phyloP scores from a whole-genome alignment of 352 stramenopile genomes.

The Phytophthora idaei region DNA sequence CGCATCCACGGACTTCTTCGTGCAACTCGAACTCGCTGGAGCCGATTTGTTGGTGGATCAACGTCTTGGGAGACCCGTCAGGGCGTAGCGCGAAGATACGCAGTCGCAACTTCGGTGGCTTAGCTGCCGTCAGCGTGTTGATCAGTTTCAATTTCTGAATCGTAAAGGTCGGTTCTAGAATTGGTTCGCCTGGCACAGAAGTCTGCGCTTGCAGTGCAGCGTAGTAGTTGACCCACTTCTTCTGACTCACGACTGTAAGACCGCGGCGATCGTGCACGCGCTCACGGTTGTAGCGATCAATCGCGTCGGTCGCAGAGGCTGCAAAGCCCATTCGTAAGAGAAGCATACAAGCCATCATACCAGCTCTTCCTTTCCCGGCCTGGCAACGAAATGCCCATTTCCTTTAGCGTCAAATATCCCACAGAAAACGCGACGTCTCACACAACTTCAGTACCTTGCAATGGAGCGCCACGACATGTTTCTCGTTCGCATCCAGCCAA shows the following conservation, averaged over 20 bases:
- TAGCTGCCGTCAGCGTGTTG: slow-evolving; percentile 48
- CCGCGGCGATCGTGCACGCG: slow-evolving; percentile 61
- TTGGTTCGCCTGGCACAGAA: slow-evolving; percentile 10
- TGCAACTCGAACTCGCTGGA: slow-evolving; percentile 55
- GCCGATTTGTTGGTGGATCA: slow-evolving; percentile 59
- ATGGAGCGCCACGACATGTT: slow-evolving; percentile 64
- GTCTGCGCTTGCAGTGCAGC: slow-evolving; percentile 34
- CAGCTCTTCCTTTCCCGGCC: slow-evolving; percentile 73
- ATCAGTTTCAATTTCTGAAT: slow-evolving; percentile 47
- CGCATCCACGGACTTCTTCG: slow-evolving; percentile 50
- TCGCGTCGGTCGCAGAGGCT: slow-evolving; percentile 47
- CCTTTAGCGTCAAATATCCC: background rate
- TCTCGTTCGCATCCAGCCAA: slow-evolving; percentile 52
- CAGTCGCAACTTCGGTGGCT: slow-evolving; percentile 49
- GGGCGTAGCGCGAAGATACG: slow-evolving; percentile 48
- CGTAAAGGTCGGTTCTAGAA: slow-evolving; percentile 33
- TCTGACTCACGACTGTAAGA: slow-evolving; percentile 71
- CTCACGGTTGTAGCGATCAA: slow-evolving; percentile 72
- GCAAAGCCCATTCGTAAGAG: slow-evolving; percentile 67
- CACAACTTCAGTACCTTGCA: slow-evolving; percentile 55
- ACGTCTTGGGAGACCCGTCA: slow-evolving; percentile 33
- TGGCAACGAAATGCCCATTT: slow-evolving; percentile 7
- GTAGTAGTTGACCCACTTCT: slow-evolving; percentile 79
- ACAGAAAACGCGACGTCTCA: background rate
- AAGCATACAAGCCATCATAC: slow-evolving; percentile 85